Evolutionary conservation across 495 filamentous ascomycete species (phyloP), one percentile per base, ranked within the genome.

Genomic region (Thozetella sp.): DNA sequence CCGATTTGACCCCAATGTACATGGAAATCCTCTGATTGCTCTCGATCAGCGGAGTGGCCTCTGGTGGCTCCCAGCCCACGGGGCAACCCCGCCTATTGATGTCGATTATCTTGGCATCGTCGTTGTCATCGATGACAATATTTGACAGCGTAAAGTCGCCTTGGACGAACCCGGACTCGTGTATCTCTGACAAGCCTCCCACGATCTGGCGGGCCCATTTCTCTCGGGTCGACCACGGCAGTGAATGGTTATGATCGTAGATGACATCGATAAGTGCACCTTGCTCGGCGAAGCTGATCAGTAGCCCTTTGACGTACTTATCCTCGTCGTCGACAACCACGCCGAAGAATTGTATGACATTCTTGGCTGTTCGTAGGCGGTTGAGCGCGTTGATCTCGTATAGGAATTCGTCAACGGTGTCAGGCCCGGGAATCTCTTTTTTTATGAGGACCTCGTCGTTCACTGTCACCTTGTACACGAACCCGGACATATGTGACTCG

Each of bases 1-100:
- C 95, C 0, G 93, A 96, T 72, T 98, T 99, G 73, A 97, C 92
- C 3, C 95, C 95, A 70, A 99, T 98, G 69, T 97, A 97, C 91
- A 99, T 97, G 25, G 92, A 90, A 25, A 99, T 95, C 24, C 93
- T 84, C 69, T 97, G 95, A 56, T 92, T 92, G 75, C 89, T 93
- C 54, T 93, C 88, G 59, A 99, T 96, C 64, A 97, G 86, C 0
- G 85, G 83, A 10, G 88, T 88, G 45, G 96, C 90, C 73, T 99
- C 95, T 1, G 96, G 96, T 2, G 96, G 94, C 67, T 99, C 95
- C 95, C 95, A 99, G 30, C 94, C 95, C 1, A 98, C 92, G 0
- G 95, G 95, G 63, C 95, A 99, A 15, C 95, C 95, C 62, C 95
- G 82, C 25, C 95, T 84, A 72, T 99, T 99, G 81, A 99, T 98